Evolutionary conservation across 139 green algal genomes (phyloP).

Genomic region (Tetradesmus lagerheimii): DNA sequence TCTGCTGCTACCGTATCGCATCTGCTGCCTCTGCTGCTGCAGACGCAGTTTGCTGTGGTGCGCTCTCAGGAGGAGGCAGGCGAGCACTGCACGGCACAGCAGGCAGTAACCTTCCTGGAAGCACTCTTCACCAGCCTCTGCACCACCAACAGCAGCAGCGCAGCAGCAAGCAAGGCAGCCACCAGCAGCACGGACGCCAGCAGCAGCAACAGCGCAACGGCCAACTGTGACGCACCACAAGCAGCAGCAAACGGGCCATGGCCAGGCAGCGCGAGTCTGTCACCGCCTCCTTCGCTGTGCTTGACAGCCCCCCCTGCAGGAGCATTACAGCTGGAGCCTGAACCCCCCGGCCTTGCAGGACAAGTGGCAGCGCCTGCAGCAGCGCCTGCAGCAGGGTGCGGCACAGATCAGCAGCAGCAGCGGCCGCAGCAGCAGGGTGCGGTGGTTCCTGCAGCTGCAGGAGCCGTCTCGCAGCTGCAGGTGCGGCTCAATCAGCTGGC

Average conservation of each 20-base stretch:
- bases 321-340: neutral
- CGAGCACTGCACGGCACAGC: conserved; percentile 53
- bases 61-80: conserved; percentile 57
- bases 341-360: neutral
- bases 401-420: neutral
- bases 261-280: neutral
- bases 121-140: conserved; percentile 58
- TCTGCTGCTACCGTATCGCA: neutral
- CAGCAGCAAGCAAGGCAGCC: neutral
- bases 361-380: neutral
- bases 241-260: neutral
- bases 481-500: conserved; percentile 18
- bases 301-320: neutral
- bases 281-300: neutral
- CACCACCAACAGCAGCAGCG: conserved; percentile 21
- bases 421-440: conserved; percentile 1
- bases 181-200: neutral
- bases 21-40: neutral
- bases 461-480: conserved; percentile 1
- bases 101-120: conserved; percentile 72
- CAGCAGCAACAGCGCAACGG: neutral
- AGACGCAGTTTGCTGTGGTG: conserved; percentile 62
- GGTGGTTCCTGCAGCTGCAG: neutral
- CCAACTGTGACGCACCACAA: neutral
- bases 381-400: neutral